phyloP scores from a whole-genome alignment of 2,329 filamentous ascomycete species.

The Fusarium praegraminearum region DNA sequence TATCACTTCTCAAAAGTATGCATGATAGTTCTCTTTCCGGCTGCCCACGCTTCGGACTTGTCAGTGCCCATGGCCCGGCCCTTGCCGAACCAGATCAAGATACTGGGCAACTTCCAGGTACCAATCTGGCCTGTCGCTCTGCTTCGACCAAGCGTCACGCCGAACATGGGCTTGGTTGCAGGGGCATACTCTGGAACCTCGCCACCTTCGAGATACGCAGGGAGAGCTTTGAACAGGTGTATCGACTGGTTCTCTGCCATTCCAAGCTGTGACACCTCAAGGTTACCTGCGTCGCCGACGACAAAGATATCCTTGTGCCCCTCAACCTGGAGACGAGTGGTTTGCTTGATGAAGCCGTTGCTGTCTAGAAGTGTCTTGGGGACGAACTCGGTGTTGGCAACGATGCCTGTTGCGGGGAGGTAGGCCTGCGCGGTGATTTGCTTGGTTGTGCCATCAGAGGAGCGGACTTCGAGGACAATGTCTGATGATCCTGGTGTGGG shows the following conservation, averaged over 20 bases:
- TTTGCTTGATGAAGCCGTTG: conserved; percentile 54
- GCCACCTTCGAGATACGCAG: conserved; percentile 50
- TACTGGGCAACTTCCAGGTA: conserved; percentile 53
- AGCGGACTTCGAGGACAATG: conserved; percentile 53
- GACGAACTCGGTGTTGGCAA: conserved; percentile 60
- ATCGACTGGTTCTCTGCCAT: conserved; percentile 51
- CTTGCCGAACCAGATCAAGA: conserved; percentile 56
- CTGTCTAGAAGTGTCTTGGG: conserved; percentile 54
- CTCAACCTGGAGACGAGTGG: conserved; percentile 52
- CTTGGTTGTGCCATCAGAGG: conserved; percentile 51
- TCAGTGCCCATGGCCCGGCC: conserved; percentile 55
- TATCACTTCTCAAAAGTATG: conserved; percentile 51
- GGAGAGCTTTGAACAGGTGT: conserved; percentile 53
- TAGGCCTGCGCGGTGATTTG: conserved; percentile 59
- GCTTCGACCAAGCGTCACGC: conserved; percentile 56
- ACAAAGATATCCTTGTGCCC: conserved; percentile 58
- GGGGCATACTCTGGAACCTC: conserved; percentile 50
- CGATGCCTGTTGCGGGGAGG: conserved; percentile 60
- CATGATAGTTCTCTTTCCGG: conserved; percentile 52
- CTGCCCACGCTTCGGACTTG: conserved; percentile 47
- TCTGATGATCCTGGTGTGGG: conserved; percentile 41
- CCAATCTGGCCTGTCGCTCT: conserved; percentile 56
- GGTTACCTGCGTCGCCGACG: conserved; percentile 58
- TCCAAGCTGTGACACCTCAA: conserved; percentile 53
- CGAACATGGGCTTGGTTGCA: conserved; percentile 50